A percentile compares a stretch with the other conserved stretches of the same genome.
phyloP scores from a whole-genome alignment of 2,329 filamentous ascomycete genomes.

The Hymenotorrendiella dingleyae region DNA sequence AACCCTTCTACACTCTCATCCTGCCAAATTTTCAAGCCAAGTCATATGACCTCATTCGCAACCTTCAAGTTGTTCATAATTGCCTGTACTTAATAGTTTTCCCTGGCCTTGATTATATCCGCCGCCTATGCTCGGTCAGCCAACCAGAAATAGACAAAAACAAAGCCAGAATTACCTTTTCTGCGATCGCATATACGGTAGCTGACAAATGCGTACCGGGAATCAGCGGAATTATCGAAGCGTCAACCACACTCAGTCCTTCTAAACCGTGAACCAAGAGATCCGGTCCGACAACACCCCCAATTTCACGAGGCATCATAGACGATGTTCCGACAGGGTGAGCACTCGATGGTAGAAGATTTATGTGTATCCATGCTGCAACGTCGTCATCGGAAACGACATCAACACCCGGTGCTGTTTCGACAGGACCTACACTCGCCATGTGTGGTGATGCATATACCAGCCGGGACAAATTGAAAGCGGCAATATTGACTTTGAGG shows the following conservation, averaged over 20 bases:
- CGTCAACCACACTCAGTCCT: constrained; percentile 13
- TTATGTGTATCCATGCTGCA: constrained; percentile 23
- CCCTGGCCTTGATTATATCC: constrained; percentile 12
- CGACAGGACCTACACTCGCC: constrained; percentile 28
- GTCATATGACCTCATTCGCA: too few relatives aligned
- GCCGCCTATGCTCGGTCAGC: constrained; percentile 5
- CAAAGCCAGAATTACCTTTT: constrained; percentile 2
- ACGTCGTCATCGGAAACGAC: constrained; percentile 23
- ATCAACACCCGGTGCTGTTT: constrained; percentile 24
- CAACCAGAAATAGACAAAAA: background rate
- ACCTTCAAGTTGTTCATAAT: too few relatives aligned
- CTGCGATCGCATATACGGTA: constrained; percentile 7
- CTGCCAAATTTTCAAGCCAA: too few relatives aligned
- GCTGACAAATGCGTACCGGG: background rate
- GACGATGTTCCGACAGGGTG: constrained; percentile 32
- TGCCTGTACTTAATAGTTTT: too few relatives aligned
- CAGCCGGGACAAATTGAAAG: background rate
- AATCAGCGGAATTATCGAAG: constrained; percentile 4
- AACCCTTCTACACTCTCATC: too few relatives aligned
- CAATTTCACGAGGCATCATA: constrained; percentile 12
- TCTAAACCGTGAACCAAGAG: constrained; percentile 14
- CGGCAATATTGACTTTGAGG: constrained; percentile 23
- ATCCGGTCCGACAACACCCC: constrained; percentile 17
- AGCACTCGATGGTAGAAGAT: constrained; percentile 31
- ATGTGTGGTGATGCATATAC: constrained; percentile 28